Base-by-base conservation (phyloP, 2,329 filamentous ascomycete genomes). In the Chaetomiaceae sp. region DNA sequence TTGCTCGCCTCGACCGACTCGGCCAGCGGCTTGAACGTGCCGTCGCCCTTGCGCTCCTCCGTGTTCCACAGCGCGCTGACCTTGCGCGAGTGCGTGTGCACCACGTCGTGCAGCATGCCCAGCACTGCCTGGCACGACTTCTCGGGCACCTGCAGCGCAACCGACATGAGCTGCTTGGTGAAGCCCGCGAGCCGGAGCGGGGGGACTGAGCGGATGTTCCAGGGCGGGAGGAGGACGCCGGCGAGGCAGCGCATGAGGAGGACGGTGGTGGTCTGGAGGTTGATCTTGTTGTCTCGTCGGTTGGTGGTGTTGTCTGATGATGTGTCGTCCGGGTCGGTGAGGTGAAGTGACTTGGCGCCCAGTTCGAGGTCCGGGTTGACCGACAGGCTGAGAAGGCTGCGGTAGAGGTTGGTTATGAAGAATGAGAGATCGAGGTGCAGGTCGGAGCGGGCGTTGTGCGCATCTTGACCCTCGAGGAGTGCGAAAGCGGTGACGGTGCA, bases 401-500 rank as follows among this genome's bases (percentile, higher is more conserved):
- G 85, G 76, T 95, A 99, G 53, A 99, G 87, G 68, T 96, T 88
- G 13, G 87, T 89, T 62, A 89, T 91, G 77, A 99, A 99, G 77
- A 91, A 96, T 62, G 86, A 89, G 33, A 99, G 81, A 67, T 99
- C 95, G 43, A 99, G 83, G 63, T 91, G 87, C 4, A 97, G 79
- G 39, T 85, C 78, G 38, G 84, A 80, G 51, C 89, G 86, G 43
- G 89, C 87, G 70, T 90, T 92, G 70, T 87, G 85, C 14, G 85
- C 89, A 63, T 96, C 92, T 72, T 99, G 93, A 43, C 93, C 92
- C 57, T 93, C 88, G 34, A 99, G 83, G 6, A 99, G 83, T n/a
- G 92, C 90, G 64, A 95, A 97, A 21, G 95, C 93, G 1, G 93
- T 99, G 62, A 95, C 90, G 51, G 91, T 95, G 73, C 92, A 96